phyloP scores from a whole-genome alignment of 2,329 filamentous ascomycete genomes.

The Seiridium unicorne region DNA sequence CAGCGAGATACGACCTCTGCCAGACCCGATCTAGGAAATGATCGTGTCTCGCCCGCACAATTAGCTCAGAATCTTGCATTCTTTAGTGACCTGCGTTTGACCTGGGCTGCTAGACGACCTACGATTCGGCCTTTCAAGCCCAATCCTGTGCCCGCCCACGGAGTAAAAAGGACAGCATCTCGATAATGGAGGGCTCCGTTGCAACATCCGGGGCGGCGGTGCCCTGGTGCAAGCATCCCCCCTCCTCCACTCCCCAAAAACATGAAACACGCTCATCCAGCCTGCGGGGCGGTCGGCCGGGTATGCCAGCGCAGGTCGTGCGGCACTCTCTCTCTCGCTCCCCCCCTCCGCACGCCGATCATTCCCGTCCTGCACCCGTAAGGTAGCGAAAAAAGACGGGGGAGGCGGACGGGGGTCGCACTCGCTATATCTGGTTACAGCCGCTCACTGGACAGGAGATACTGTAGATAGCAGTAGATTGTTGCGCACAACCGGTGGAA shows the following conservation, averaged over 20 bases:
- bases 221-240: neutral
- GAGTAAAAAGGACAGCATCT: too few relatives aligned
- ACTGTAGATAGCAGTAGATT: too few relatives aligned
- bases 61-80: neutral
- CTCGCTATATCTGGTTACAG: neutral
- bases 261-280: constrained; percentile 2
- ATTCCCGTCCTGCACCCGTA: neutral
- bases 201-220: too few relatives aligned
- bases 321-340: too few relatives aligned
- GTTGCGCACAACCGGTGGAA: too few relatives aligned
- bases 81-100: neutral
- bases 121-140: too few relatives aligned
- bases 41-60: neutral
- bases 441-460: neutral
- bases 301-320: neutral
- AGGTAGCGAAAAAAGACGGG: neutral
- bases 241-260: neutral
- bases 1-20: neutral
- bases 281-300: neutral
- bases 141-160: too few relatives aligned
- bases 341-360: neutral
- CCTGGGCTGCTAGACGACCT: too few relatives aligned
- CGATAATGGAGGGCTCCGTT: too few relatives aligned
- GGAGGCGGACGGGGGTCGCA: neutral
- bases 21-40: neutral